A percentile compares a stretch with the other conserved stretches of the same genome.
These are phyloP conservation scores for Trypanosoma cruzi DNA, from an alignment of 208 protist genomes.

Conservation along the genomic window DNA sequence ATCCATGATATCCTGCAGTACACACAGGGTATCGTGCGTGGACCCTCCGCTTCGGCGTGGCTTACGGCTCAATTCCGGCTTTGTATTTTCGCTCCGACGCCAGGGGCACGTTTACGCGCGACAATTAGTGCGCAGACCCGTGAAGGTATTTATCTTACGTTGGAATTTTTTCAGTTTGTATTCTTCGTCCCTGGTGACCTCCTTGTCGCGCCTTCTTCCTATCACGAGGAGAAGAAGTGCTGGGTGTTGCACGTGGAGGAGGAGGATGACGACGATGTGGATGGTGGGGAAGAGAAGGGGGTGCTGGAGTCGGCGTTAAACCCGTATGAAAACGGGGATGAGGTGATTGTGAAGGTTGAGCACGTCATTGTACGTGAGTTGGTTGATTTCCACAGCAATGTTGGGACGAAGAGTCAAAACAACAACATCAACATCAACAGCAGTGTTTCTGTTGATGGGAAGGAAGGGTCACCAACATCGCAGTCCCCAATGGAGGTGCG, in stretches of 20 bases:
- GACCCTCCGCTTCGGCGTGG: conserved; percentile 69
- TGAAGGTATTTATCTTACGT: conserved; percentile 47
- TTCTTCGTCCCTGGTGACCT: conserved; percentile 56
- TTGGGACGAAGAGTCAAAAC: conserved; percentile 4
- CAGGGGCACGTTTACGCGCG: conserved; percentile 57
- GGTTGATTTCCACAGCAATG: conserved; percentile 21
- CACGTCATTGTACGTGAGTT: conserved; percentile 42
- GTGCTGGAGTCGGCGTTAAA: conserved; percentile 34
- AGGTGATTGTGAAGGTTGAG: conserved; percentile 68
- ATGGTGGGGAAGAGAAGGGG: conserved; percentile 21
- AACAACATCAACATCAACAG: conserved; percentile 1
- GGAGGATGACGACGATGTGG: too few species aligned
- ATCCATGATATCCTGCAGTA: conserved; percentile 60
- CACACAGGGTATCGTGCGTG: conserved; percentile 50
- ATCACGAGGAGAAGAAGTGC: conserved; percentile 33
- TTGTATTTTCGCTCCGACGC: conserved; percentile 58
- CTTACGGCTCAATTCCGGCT: conserved; percentile 64
- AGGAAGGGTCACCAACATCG: not conserved
- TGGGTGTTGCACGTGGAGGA: conserved; percentile 82
- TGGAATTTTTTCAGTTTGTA: conserved; percentile 71
- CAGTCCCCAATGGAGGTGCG: conserved; percentile 60
- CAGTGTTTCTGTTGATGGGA: not conserved
- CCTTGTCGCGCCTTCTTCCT: conserved; percentile 60
- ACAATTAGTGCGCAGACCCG: conserved; percentile 48
- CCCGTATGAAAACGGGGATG: conserved; percentile 62